Base-by-base conservation (phyloP, 2,329 filamentous ascomycete species). In the Aspergillus ustus region DNA sequence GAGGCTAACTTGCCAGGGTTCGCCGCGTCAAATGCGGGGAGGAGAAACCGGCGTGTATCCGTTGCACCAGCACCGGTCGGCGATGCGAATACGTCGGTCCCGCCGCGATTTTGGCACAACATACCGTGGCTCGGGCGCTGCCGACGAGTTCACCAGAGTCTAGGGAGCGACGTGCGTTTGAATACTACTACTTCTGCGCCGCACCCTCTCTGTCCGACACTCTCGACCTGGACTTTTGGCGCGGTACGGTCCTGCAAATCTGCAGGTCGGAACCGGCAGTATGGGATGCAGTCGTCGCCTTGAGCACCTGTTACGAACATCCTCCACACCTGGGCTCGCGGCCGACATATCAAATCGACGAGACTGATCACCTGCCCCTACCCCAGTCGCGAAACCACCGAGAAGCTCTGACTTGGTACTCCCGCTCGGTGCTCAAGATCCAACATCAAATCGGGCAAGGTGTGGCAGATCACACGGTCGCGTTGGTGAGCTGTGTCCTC, bases 1-100 rank as follows among this genome's bases (percentile, higher is more conserved):
- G 15, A 15, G 11, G 11, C 34, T 40, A 15, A 40, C 34, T 5
- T 40, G 8, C 11, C 46, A 65, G 69, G 60, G 61, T 66, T 52
- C 55, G 63, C 29, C 62, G 59, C 58, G 64, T 75, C 37, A 65
- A 72, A 62, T 66, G 73, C 63, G 64, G 63, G 43, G 69, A 75
- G 63, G 65, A 69, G 60, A 70, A 63, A 29, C 70, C 70, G 6
- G 29, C 9, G 8, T 72, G 69, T 52, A 43, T 49, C 6, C 45
- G 51, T 4, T 62, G 60, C 37, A 37, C 44, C 15, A 52, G 34
- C 31, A 66, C 69, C 8, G 66, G 67, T 4, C 61, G 70, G 7
- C 51, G 57, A 25, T 71, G 69, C 46, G 59, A 67, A 37, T 69
- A 70, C 55, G 59, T 57, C 11, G 45, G 15, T 40, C 13, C 34